Evolutionary conservation across 78 protist species (phyloP).

Genomic region (Goniomonas avonlea): DNA sequence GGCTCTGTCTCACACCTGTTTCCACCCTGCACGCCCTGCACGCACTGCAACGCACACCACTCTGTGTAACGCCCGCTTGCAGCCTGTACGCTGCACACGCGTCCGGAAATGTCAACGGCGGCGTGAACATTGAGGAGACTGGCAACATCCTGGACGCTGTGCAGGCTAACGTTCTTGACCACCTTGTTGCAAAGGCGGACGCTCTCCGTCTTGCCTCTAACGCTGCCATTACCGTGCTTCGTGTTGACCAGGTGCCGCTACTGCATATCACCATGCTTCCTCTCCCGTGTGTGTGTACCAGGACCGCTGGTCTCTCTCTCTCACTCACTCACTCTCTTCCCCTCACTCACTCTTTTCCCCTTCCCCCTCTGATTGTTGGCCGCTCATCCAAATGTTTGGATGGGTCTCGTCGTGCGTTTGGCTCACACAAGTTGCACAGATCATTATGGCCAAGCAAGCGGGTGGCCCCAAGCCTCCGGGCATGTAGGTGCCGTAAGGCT

Average conservation of each 20-base stretch:
- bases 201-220: conserved; percentile 73
- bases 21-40: background rate
- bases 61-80: conserved; percentile 28
- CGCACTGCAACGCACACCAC: background rate
- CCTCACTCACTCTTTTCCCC: too few relatives aligned
- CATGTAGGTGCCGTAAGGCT: too few relatives aligned
- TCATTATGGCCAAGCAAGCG: conserved; percentile 94
- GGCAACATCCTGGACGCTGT: background rate
- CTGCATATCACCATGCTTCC: background rate
- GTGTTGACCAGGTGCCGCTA: conserved; percentile 82
- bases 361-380: too few relatives aligned
- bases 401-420: background rate
- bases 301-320: too few relatives aligned
- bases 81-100: conserved; percentile 81
- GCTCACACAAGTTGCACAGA: conserved; percentile 24
- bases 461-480: conserved; percentile 96
- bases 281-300: too few relatives aligned
- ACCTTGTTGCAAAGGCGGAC: conserved; percentile 52
- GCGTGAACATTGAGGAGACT: conserved; percentile 77
- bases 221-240: conserved; percentile 91
- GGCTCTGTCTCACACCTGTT: background rate
- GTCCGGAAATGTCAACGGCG: conserved; percentile 59
- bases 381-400: too few relatives aligned
- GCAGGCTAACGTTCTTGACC: conserved; percentile 58
- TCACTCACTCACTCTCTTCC: too few relatives aligned